A percentile compares a stretch with the other conserved stretches of the same genome.
Evolutionary conservation across 768 basidiomycete species (phyloP).

Genomic region (Mycena haematopus): DNA sequence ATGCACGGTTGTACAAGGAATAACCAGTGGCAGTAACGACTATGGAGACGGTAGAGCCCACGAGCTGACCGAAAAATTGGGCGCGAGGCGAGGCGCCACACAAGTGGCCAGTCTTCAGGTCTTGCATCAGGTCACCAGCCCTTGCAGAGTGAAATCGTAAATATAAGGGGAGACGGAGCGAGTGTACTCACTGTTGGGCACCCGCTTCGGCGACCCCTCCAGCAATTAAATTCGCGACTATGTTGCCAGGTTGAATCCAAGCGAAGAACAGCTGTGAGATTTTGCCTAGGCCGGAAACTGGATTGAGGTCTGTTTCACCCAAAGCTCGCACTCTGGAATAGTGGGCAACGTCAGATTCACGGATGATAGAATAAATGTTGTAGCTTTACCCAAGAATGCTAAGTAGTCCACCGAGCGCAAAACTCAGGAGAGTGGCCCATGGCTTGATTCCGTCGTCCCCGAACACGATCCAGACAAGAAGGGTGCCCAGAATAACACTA

Average conservation of each 20-base stretch:
- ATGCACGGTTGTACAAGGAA: constrained; percentile 85
- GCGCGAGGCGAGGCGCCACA: constrained; percentile 89
- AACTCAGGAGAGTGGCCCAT: constrained; percentile 92
- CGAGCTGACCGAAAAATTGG: constrained; percentile 92
- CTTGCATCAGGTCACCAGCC: constrained; percentile 98
- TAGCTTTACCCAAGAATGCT: constrained; percentile 79
- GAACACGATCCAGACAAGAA: constrained; percentile 88
- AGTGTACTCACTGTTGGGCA: constrained; percentile 76
- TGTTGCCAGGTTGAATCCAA: constrained; percentile 91
- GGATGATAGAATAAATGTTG: not conserved
- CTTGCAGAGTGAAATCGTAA: constrained; percentile 42
- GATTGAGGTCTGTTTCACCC: constrained; percentile 95
- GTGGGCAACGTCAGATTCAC: constrained; percentile 14
- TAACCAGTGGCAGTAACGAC: constrained; percentile 89
- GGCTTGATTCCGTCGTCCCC: constrained; percentile 91
- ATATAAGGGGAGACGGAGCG: constrained; percentile 2
- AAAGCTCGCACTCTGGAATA: constrained; percentile 81
- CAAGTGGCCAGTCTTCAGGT: constrained; percentile 96
- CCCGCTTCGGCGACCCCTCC: constrained; percentile 97
- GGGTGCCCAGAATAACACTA: constrained; percentile 73
- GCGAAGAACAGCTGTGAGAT: constrained; percentile 95
- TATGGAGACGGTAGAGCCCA: constrained; percentile 89
- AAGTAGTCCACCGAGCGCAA: constrained; percentile 80
- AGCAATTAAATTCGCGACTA: constrained; percentile 97
- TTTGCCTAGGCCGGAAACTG: constrained; percentile 92